Percentiles rank a stretch among this genome's conserved stretches.
Conservation (phyloP, 1,284 basidiomycete genomes). For the Garcileccinum viscosum region DNA sequence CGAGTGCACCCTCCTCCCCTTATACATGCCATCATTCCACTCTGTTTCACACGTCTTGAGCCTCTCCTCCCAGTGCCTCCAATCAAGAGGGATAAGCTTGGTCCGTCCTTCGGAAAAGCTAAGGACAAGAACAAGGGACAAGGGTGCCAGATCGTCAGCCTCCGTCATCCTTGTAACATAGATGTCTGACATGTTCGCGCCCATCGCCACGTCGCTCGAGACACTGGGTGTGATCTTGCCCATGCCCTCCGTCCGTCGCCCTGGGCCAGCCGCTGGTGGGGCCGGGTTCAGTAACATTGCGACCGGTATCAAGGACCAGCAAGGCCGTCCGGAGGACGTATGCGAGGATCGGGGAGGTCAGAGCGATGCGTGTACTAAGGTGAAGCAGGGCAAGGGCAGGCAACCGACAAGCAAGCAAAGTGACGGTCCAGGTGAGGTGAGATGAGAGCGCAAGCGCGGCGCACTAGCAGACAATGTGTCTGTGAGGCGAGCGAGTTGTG, state of each 20-base stretch:
- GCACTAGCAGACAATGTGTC: too few species aligned
- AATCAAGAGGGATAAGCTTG: slow-evolving; percentile 10
- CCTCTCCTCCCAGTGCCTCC: slow-evolving; percentile 6
- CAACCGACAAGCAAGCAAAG: too few species aligned
- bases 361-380: slow-evolving; percentile 24
- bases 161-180: neutral
- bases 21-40: slow-evolving; percentile 26
- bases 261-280: too few species aligned
- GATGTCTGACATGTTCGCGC: slow-evolving; percentile 29
- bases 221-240: slow-evolving; percentile 27
- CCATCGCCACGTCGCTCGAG: slow-evolving; percentile 29
- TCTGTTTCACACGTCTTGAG: slow-evolving; percentile 28
- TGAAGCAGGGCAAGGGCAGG: too few species aligned
- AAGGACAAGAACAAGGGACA: slow-evolving; percentile 12
- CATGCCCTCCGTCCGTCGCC: neutral
- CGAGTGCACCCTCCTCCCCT: slow-evolving; percentile 29
- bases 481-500: too few species aligned
- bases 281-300: slow-evolving; percentile 1
- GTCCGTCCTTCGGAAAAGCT: slow-evolving; percentile 1
- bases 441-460: too few species aligned
- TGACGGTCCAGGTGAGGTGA: too few species aligned
- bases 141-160: neutral
- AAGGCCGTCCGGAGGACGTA: slow-evolving; percentile 29
- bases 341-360: slow-evolving; percentile 31
- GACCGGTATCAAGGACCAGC: slow-evolving; percentile 22